phyloP scores from a whole-genome alignment of 2,329 filamentous ascomycete genomes.

The Ophiostoma australiae region DNA sequence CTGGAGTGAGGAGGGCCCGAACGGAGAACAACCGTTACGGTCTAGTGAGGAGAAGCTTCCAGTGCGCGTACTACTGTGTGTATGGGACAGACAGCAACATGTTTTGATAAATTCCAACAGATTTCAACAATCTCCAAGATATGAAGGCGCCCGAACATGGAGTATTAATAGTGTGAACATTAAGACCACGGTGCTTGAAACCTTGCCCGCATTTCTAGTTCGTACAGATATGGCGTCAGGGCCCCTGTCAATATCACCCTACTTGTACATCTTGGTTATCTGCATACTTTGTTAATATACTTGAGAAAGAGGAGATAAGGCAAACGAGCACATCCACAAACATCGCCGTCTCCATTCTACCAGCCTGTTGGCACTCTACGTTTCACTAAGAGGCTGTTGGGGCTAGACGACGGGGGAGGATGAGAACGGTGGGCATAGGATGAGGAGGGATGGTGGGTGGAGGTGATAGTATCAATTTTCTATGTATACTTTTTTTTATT shows the following conservation, averaged over 20 bases:
- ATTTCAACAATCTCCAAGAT: too few species aligned
- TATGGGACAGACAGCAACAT: too few species aligned
- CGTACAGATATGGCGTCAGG: conserved; percentile 12
- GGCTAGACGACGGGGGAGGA: not conserved
- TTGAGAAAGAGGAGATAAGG: not conserved
- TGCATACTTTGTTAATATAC: not conserved
- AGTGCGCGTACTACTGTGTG: not conserved
- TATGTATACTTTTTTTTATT: not conserved
- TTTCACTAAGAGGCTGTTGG: conserved; percentile 19
- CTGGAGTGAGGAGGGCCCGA: not conserved
- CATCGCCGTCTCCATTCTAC: conserved; percentile 16
- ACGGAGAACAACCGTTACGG: not conserved
- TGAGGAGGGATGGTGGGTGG: conserved; percentile 6
- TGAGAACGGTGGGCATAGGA: not conserved
- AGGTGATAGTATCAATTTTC: not conserved
- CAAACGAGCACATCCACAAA: conserved; percentile 13
- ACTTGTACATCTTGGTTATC: not conserved
- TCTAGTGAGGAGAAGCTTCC: not conserved
- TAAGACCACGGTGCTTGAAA: not conserved
- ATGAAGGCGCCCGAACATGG: not conserved
- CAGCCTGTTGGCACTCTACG: conserved; percentile 21
- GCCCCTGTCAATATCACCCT: conserved; percentile 4
- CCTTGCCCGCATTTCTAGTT: not conserved
- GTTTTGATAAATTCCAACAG: too few species aligned
- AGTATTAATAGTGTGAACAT: not conserved